phyloP scores from a whole-genome alignment of 163 green algal genomes.

The Scenedesmus sp. region DNA sequence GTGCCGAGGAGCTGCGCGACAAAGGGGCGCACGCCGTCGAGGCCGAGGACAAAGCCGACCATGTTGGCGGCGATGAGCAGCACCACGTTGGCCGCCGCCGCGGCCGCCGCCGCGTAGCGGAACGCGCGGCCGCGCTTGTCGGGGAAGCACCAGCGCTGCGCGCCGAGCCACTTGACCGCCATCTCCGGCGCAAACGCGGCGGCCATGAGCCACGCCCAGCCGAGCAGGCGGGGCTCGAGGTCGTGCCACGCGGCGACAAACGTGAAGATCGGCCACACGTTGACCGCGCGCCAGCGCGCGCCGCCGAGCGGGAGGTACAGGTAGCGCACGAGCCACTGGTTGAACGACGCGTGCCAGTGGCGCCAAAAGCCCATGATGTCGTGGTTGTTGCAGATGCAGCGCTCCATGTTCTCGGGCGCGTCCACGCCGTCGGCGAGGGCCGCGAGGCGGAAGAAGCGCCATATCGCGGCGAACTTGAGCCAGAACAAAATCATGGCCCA shows the following conservation, averaged over 20 bases:
- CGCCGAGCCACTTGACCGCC: slow-evolving; percentile 44
- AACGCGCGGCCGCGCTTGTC: slow-evolving; percentile 41
- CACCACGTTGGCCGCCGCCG: slow-evolving; percentile 70
- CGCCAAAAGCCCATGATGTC: slow-evolving; percentile 94
- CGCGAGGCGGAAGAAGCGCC: slow-evolving; percentile 84
- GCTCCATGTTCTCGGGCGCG: slow-evolving; percentile 94
- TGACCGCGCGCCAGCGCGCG: slow-evolving; percentile 54
- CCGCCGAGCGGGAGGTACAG: slow-evolving; percentile 93
- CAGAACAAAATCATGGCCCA: slow-evolving; percentile 96
- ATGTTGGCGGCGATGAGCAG: slow-evolving; percentile 82
- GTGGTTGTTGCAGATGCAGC: slow-evolving; percentile 94
- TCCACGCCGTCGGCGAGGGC: slow-evolving; percentile 85
- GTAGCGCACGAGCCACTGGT: slow-evolving; percentile 93
- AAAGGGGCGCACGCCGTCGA: slow-evolving; percentile 64
- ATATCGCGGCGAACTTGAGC: slow-evolving; percentile 96
- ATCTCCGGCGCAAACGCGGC: slow-evolving; percentile 63
- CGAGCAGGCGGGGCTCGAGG: slow-evolving; percentile 83
- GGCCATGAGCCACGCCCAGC: slow-evolving; percentile 88
- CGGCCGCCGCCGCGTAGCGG: slow-evolving; percentile 52
- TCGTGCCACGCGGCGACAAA: slow-evolving; percentile 98
- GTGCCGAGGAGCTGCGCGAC: slow-evolving; percentile 51
- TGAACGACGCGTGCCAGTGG: slow-evolving; percentile 94
- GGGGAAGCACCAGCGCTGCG: slow-evolving; percentile 27
- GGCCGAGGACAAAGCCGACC: slow-evolving; percentile 82
- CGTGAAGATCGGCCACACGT: slow-evolving; percentile 93